A percentile compares a stretch with the other conserved stretches of the same genome.
These are phyloP conservation scores for Pluteus cervinus DNA, from an alignment of 768 basidiomycete genomes.

Conservation along the genomic window DNA sequence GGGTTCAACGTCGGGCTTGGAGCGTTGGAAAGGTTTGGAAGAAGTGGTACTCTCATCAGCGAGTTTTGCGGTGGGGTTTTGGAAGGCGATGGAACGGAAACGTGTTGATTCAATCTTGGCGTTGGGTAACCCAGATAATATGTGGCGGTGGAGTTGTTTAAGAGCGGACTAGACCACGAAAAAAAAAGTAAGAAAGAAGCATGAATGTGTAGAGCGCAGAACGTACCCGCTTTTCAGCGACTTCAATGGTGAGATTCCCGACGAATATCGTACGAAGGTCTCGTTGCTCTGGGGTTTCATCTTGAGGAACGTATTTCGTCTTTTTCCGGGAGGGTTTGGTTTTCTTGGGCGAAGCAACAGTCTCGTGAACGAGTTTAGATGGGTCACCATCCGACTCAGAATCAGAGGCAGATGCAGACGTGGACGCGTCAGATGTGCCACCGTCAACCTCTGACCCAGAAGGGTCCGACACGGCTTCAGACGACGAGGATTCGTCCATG, in stretches of 20 bases:
- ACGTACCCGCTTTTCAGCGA: constrained; percentile 71
- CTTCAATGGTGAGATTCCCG: constrained; percentile 78
- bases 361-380: constrained; percentile 57
- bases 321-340: constrained; percentile 21
- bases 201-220: background rate
- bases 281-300: constrained; percentile 68
- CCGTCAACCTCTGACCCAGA: no score
- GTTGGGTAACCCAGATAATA: constrained; percentile 62
- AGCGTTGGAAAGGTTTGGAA: no score
- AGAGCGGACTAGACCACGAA: constrained; percentile 47
- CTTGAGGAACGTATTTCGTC: constrained; percentile 51
- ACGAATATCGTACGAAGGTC: constrained; percentile 87
- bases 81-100: constrained; percentile 92
- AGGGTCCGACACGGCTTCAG: no score
- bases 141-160: constrained; percentile 73
- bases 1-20: no score
- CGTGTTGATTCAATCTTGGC: constrained; percentile 89
- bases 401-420: background rate
- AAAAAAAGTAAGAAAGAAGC: background rate
- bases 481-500: no score
- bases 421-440: no score
- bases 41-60: no score
- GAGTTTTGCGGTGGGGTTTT: constrained; percentile 66
- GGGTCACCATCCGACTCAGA: constrained; percentile 2
- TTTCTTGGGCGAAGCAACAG: constrained; percentile 28